Percentiles rank a stretch among this genome's conserved stretches.
phyloP scores from a whole-genome alignment of 2,329 filamentous ascomycete genomes.

The Monilinia polystroma region DNA sequence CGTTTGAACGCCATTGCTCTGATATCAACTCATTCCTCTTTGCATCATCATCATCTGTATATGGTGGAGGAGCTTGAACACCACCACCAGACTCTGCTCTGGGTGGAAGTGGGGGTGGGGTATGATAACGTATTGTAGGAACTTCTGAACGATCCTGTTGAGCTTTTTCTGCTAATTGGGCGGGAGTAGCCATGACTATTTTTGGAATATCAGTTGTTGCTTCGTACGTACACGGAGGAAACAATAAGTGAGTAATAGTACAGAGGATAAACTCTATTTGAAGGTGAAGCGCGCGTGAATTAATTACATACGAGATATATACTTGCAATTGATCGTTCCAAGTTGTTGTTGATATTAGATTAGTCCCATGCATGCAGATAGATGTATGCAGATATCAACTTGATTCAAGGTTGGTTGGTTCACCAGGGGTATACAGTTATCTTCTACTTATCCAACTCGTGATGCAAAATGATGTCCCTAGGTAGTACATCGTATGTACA shows the following conservation, averaged over 20 bases:
- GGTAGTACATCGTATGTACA: no score
- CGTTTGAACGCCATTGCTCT: constrained; percentile 40
- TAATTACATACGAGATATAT: background rate
- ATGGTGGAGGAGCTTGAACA: constrained; percentile 36
- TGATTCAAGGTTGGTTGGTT: background rate
- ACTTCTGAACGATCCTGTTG: constrained; percentile 24
- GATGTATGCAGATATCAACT: no score
- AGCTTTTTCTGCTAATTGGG: constrained; percentile 32
- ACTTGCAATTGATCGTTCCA: no score
- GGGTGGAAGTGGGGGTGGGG: constrained; percentile 37
- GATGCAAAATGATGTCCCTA: background rate
- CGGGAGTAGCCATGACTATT: constrained; percentile 29
- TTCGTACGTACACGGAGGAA: background rate
- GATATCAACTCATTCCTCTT: constrained; percentile 36
- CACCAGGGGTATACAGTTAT: background rate
- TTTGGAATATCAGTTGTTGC: background rate
- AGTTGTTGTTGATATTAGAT: background rate
- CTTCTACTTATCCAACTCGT: background rate
- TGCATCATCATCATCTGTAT: constrained; percentile 35
- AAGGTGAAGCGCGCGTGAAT: background rate
- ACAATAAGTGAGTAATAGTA: background rate
- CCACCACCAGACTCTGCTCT: constrained; percentile 24
- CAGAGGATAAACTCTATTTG: background rate
- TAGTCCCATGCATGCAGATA: background rate
- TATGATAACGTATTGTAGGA: constrained; percentile 19